These are phyloP conservation scores for Tylopilus sp. DNA, from an alignment of 768 basidiomycete species.

Conservation along the genomic window DNA sequence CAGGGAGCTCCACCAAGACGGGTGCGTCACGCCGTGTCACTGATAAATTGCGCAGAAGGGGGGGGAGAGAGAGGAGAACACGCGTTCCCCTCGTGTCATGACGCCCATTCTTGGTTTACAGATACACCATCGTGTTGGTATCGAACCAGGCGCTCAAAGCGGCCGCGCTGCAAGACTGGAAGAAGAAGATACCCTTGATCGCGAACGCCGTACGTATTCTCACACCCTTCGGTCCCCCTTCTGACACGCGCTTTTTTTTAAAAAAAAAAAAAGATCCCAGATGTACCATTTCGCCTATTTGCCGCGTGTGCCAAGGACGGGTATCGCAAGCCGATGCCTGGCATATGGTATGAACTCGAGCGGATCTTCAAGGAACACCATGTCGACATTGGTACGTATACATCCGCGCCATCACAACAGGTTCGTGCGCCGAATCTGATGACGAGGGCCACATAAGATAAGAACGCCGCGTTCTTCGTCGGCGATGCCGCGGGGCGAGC, in stretches of 20 bases:
- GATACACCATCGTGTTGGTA: constrained; percentile 70
- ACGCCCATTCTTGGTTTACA: constrained; percentile 22
- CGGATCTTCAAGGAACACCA: constrained; percentile 55
- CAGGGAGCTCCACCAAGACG: constrained; percentile 51
- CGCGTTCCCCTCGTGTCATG: background rate
- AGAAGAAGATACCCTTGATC: constrained; percentile 68
- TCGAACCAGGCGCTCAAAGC: constrained; percentile 73
- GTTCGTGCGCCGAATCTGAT: background rate
- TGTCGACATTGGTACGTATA: constrained; percentile 62
- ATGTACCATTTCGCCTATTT: constrained; percentile 72
- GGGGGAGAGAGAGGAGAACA: background rate
- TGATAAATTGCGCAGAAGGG: too few relatives aligned
- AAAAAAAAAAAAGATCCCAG: too few relatives aligned
- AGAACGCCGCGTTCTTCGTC: constrained; percentile 66
- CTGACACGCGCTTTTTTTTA: too few relatives aligned
- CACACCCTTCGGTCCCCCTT: background rate
- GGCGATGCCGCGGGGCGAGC: constrained; percentile 88
- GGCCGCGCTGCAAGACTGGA: constrained; percentile 58
- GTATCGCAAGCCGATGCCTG: constrained; percentile 83
- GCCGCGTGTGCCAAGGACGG: constrained; percentile 74
- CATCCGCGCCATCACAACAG: constrained; percentile 10
- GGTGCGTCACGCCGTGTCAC: constrained; percentile 40
- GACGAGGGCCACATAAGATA: constrained; percentile 46
- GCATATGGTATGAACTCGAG: constrained; percentile 79
- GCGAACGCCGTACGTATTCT: constrained; percentile 50